Base-by-base conservation (phyloP, 2,329 filamentous ascomycete species). In the Lomentospora prolificans region DNA sequence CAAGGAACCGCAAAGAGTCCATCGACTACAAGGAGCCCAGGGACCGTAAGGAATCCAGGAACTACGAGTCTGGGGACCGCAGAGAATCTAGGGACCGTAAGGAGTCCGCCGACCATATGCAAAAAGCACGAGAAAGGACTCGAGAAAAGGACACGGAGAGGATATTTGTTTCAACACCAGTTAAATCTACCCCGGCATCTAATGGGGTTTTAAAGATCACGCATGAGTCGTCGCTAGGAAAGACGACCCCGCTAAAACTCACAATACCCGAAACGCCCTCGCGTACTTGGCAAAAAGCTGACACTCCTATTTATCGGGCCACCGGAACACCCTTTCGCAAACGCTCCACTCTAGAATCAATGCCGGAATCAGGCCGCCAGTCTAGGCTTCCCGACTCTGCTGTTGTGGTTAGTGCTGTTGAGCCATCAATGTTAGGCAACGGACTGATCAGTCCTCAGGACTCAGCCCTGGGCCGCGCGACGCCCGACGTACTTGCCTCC, bases 381-480 rank as follows among this genome's bases (percentile, higher is more conserved):
- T 50, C 39, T 3, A 48, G 25, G 25, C 25, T 33, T 5, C 53
- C 53, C 4, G 53, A 50, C 39, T 55, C 53, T 1, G 53, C 53
- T 14, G 41, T 55, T n/a, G 53, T 55, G 25, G 22, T 50, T 12
- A 55, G 53, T 19, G 39, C 53, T 2, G 41, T 55, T n/a, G 53
- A 50, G 22, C 19, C 41, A 10, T 36, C 53, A 24, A 17, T 8
- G 7, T 7, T 22, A 22, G 12, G 24, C 27, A 28, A 36, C 10
- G 41, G 17, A 9, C 10, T 55, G 2, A 22, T 55, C 12, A 55
- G 53, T 10, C 53, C 53, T 6, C n/a, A 27, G 4, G 53, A 55
- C 31, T 55, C 53, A 4, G 53, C 53, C n/a, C 44, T 55, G 17
- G 53, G 53, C 9, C 39, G 41, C n/a, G 53, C 28, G 27, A 55